A percentile compares a stretch with the other conserved stretches of the same genome.
These are phyloP conservation scores for Nakaseomyces glabratus DNA, from an alignment of 1,139 yeast species.

Conservation along the genomic window DNA sequence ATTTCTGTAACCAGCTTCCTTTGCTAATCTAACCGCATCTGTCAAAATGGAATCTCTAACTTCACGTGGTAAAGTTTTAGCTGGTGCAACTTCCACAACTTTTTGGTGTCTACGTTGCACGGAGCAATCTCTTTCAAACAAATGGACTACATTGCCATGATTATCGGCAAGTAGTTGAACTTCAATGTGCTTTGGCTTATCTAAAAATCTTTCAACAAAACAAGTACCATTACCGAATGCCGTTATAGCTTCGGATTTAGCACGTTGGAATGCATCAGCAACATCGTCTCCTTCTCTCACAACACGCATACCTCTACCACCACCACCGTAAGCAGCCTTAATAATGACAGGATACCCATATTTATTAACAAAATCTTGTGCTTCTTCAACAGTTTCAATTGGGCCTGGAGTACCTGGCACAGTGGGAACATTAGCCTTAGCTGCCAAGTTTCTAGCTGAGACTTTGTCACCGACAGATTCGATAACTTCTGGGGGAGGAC, in stretches of 20 bases:
- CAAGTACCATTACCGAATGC: constrained; percentile 98
- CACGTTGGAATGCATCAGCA: constrained; percentile 86
- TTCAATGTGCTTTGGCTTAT: constrained; percentile 95
- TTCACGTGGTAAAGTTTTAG: constrained; percentile 70
- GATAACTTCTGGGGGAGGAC: constrained; percentile 81
- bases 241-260: constrained; percentile 87
- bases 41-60: constrained; percentile 87
- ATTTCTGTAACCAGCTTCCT: constrained; percentile 79
- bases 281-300: constrained; percentile 95
- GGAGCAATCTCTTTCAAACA: constrained; percentile 97
- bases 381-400: constrained; percentile 71
- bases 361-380: constrained; percentile 63
- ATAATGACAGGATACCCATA: constrained; percentile 95
- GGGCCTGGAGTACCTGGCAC: constrained; percentile 99
- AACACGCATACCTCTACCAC: constrained; percentile 99
- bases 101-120: constrained; percentile 99
- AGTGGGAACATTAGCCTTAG: constrained; percentile 73
- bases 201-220: constrained; percentile 90
- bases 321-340: constrained; percentile 99
- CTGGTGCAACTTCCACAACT: constrained; percentile 99
- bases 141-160: constrained; percentile 89
- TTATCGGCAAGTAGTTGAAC: constrained; percentile 92
- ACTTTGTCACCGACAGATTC: constrained; percentile 99
- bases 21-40: constrained; percentile 91
- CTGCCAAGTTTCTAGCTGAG: constrained; percentile 82